A percentile compares a stretch with the other conserved stretches of the same genome.
Evolutionary conservation across 1,284 basidiomycete species (phyloP).

Genomic region (Marasmius fiardii): DNA sequence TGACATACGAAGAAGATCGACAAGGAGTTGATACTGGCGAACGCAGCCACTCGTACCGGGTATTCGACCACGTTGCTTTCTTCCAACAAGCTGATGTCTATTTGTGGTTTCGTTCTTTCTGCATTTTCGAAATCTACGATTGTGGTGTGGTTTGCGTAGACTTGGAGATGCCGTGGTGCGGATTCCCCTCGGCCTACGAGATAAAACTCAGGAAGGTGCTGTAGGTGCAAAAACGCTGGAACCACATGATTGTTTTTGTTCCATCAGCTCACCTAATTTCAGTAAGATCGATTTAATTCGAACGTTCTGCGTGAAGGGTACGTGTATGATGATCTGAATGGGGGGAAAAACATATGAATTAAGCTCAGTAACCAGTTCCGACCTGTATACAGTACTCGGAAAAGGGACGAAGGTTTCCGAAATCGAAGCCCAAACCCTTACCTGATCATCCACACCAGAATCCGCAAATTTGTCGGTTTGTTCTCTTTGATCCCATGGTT

Average conservation of each 20-base stretch:
- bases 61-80: slow-evolving; percentile 70
- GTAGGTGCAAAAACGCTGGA: slow-evolving; percentile 1
- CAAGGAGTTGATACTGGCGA: slow-evolving; percentile 68
- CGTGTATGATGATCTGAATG: slow-evolving; percentile 68
- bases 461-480: slow-evolving; percentile 62
- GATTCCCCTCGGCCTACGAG: slow-evolving; percentile 63
- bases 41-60: slow-evolving; percentile 69
- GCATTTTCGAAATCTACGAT: slow-evolving; percentile 76
- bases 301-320: slow-evolving; percentile 78
- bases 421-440: slow-evolving; percentile 28
- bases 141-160: slow-evolving; percentile 67
- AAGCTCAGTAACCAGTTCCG: slow-evolving; percentile 8
- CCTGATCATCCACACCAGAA: slow-evolving; percentile 79
- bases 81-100: slow-evolving; percentile 68
- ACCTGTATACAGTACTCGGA: not conserved
- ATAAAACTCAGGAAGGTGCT: slow-evolving; percentile 9
- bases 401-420: not conserved
- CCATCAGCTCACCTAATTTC: slow-evolving; percentile 69
- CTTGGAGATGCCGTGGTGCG: slow-evolving; percentile 61
- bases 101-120: slow-evolving; percentile 62
- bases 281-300: slow-evolving; percentile 68
- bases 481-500: slow-evolving; percentile 77
- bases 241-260: not conserved
- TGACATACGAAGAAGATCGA: slow-evolving; percentile 75
- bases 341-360: not conserved